Evolutionary conservation across 2,329 filamentous ascomycete genomes (phyloP).

Genomic region (Alternaria tenuissima): DNA sequence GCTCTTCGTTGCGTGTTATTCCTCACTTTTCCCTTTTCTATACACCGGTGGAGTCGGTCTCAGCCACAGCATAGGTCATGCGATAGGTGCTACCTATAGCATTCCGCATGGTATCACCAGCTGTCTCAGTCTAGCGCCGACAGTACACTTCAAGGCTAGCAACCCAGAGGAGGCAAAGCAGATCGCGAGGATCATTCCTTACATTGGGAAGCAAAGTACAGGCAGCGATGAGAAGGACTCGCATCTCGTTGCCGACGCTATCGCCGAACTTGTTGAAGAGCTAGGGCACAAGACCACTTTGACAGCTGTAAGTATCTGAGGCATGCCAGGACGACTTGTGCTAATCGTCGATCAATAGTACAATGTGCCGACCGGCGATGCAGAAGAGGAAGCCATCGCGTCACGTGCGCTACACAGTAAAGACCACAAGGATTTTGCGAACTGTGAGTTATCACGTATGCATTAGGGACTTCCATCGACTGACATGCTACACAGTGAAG

Average conservation of each 20-base stretch:
- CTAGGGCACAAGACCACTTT: conserved; percentile 53
- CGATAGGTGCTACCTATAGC: conserved; percentile 62
- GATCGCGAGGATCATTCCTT: conserved; percentile 57
- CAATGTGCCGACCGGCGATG: conserved; percentile 46
- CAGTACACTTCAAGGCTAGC: conserved; percentile 61
- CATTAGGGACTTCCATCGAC: not conserved
- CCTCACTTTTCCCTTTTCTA: conserved; percentile 58
- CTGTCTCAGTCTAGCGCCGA: conserved; percentile 62
- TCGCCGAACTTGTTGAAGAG: conserved; percentile 55
- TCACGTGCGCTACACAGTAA: conserved; percentile 46
- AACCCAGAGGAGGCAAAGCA: conserved; percentile 58
- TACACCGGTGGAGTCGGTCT: conserved; percentile 61
- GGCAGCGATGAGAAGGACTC: conserved; percentile 57
- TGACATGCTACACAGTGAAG: conserved; percentile 37
- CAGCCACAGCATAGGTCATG: conserved; percentile 59
- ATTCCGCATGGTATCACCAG: conserved; percentile 66
- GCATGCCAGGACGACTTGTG: not conserved
- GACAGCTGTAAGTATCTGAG: conserved; percentile 38
- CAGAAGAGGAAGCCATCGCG: conserved; percentile 49
- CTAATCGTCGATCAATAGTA: conserved; percentile 37
- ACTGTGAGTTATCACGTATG: conserved; percentile 30
- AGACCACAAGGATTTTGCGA: conserved; percentile 49
- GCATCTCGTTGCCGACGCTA: conserved; percentile 55
- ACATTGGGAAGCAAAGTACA: conserved; percentile 53
- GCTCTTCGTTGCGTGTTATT: conserved; percentile 63